Evolutionary conservation across 2,329 filamentous ascomycete species (phyloP), one percentile per base, ranked within the genome.

Genomic region (Colletotrichum scovillei): DNA sequence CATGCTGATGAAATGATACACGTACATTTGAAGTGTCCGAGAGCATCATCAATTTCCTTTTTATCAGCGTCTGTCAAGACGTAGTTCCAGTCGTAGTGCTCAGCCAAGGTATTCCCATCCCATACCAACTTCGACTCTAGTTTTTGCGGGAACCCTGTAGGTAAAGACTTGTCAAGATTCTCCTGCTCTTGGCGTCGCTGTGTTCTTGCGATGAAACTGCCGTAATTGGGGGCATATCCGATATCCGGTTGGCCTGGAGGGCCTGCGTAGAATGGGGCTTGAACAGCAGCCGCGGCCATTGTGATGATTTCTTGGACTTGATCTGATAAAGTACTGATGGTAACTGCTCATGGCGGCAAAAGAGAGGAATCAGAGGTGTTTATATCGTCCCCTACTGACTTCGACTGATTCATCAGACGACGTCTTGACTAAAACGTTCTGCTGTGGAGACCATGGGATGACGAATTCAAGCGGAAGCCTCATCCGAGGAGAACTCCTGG

Each of bases 221-320:
- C 82, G 56, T 83, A 82, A 73, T 91, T 83, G 0, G 90, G 90
- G 1, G 85, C 82, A 77, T 92, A 92, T 1, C 81, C 81, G 69
- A 92, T 92, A 75, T 92, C 89, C 0, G 90, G 90, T 76, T 91
- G 89, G 26, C 85, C 85, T 1, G 81, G 81, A 1, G 83, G 84
- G 2, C 70, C 67, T 12, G 67, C 4, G 5, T 28, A 56, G 14
- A 67, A 32, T 9, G 72, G 66, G 3, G 63, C 52, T 59, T 76
- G 74, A 24, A 75, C 65, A 56, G 72, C 74, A 59, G 72, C 72
- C 6, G 77, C 76, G 19, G 77, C 75, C 77, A 79, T 78, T 78
- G 12, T 74, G 74, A 73, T 46, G 14, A 22, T 30, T 9, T 3
- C 9, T 46, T 19, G 42, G 42, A 46, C 16, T 46, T 19, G 19